Base-by-base conservation (phyloP, 2,329 filamentous ascomycete genomes). In the Coniochaeta sp. region DNA sequence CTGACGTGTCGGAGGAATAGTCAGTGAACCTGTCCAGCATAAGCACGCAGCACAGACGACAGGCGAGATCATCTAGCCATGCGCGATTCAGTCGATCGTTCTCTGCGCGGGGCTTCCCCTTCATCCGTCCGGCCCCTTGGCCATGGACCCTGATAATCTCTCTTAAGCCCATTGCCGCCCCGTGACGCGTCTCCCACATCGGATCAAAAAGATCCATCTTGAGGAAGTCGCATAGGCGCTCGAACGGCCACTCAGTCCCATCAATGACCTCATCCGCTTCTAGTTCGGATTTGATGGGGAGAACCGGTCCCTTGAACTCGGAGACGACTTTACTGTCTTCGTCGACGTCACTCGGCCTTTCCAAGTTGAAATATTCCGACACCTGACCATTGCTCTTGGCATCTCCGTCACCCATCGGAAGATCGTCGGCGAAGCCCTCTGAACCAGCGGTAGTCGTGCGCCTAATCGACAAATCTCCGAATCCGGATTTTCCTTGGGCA, bases 11-110 rank as follows among this genome's bases (percentile, higher is more conserved):
- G 6, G 93, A 96, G 62, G 96, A 95, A 76, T 97, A 99, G 71
- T 99, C 95, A 60, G 93, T 96, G 70, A 99, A 99, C 59, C 93
- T 88, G 75, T 99, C 95, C 17, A 99, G 86, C 87, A 99, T 97
- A 68, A 99, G 88, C 58, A 99, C 93, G 71, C 91, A 96, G 73
- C 93, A 93, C 57, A 99, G 83, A 28, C 95, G 89, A 69, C 93
- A 97, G n/a, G 93, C 91, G 58, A 99, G 81, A 69, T 99, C 93
- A 69, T 98, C 90, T 22, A 99, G 83, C 92, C 92, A 99, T 70
- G 81, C 83, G 63, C 88, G 85, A 68, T 98, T 99, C 52, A 90
- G 79, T 1, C 75, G 71, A 68, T 96, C 85, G 69, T 99, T 99
- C 67, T 96, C 88, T 31, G 76, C 69, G 64, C 86, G 84, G 11